Evolutionary conservation across 2,329 filamentous ascomycete species (phyloP).

Genomic region (Penicillium digitatum): DNA sequence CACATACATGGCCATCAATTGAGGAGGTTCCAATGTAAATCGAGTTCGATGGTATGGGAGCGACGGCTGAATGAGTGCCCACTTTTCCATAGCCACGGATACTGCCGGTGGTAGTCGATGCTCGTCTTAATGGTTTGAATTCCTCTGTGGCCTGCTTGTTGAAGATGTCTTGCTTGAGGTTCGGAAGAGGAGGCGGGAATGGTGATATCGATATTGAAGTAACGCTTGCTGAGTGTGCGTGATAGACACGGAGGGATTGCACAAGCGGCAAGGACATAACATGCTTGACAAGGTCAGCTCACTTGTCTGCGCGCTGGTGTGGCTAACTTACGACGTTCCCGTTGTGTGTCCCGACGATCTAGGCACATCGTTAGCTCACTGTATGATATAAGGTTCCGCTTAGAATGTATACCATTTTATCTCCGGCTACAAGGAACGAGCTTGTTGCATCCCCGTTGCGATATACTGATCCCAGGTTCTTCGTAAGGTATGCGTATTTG

Average conservation of each 20-base stretch:
- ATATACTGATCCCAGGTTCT: slow-evolving; percentile 74
- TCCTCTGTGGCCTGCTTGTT: slow-evolving; percentile 34
- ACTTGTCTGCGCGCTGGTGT: not conserved
- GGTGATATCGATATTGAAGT: slow-evolving; percentile 89
- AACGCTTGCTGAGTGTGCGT: slow-evolving; percentile 87
- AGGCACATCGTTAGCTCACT: slow-evolving; percentile 33
- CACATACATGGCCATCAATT: slow-evolving; percentile 91
- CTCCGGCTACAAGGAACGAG: slow-evolving; percentile 80
- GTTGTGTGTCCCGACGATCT: slow-evolving; percentile 93
- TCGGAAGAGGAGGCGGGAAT: slow-evolving; percentile 61
- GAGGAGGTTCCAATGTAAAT: slow-evolving; percentile 93
- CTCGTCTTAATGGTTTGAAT: slow-evolving; percentile 17
- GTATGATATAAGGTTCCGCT: not conserved
- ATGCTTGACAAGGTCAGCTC: slow-evolving; percentile 55
- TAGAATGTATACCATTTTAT: slow-evolving; percentile 75
- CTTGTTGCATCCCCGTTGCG: slow-evolving; percentile 94
- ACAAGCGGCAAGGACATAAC: slow-evolving; percentile 79
- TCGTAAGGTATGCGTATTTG: slow-evolving; percentile 86
- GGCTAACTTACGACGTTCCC: slow-evolving; percentile 75
- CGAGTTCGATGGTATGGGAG: slow-evolving; percentile 76
- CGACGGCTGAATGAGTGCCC: slow-evolving; percentile 44
- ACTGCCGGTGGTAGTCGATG: slow-evolving; percentile 30
- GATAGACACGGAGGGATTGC: slow-evolving; percentile 77
- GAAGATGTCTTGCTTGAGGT: slow-evolving; percentile 37
- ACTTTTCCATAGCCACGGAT: slow-evolving; percentile 29